phyloP scores from a whole-genome alignment of 306 rosid species.

The Rosa rugosa region DNA sequence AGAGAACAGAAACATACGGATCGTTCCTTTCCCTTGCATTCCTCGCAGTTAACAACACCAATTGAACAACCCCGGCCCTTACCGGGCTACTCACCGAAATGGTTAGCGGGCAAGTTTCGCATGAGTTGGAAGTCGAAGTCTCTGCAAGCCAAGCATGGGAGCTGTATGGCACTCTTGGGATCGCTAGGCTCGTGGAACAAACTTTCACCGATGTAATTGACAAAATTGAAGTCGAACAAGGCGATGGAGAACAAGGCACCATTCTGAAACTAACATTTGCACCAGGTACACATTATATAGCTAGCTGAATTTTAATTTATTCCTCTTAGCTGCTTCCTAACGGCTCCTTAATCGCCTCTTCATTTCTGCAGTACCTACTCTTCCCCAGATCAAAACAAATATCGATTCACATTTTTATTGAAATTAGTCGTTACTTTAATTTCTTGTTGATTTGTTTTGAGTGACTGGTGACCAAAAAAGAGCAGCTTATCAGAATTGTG shows the following conservation, averaged over 20 bases:
- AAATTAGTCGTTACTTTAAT: background rate
- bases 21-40: too few relatives aligned
- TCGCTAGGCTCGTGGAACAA: slow-evolving; percentile 21
- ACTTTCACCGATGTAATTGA: slow-evolving; percentile 27
- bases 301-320: too few relatives aligned
- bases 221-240: slow-evolving; percentile 46
- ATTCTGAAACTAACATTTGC: slow-evolving; percentile 45
- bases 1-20: background rate
- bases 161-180: slow-evolving; percentile 26
- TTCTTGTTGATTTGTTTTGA: background rate
- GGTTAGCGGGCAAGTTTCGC: slow-evolving; percentile 23
- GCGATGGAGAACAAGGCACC: slow-evolving; percentile 77
- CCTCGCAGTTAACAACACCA: too few relatives aligned
- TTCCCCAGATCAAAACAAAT: background rate
- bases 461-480: background rate
- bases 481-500: background rate
- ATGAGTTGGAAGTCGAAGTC: slow-evolving; percentile 29
- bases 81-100: background rate
- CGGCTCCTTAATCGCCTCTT: too few relatives aligned
- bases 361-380: background rate
- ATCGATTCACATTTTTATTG: background rate
- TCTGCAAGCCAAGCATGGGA: slow-evolving; percentile 35
- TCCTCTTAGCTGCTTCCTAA: too few relatives aligned
- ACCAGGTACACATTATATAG: slow-evolving; percentile 51
- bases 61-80: too few relatives aligned